Conservation (phyloP, 2,329 filamentous ascomycete genomes). For the Periconia macrospinosa region DNA sequence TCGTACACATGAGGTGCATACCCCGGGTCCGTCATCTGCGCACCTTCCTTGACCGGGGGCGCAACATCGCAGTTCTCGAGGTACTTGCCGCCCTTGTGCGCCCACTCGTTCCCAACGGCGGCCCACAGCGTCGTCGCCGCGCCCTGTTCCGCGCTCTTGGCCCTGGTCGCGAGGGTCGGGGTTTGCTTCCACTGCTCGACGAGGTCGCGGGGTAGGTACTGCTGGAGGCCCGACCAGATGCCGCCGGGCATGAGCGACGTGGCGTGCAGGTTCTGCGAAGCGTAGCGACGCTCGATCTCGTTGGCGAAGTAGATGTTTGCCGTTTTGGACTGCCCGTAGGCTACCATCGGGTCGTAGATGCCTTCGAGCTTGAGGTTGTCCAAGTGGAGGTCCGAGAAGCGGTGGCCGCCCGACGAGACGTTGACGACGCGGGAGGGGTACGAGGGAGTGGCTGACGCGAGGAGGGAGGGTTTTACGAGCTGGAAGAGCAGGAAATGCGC, state of each 20-base stretch:
- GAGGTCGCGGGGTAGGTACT: not conserved
- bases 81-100: conserved; percentile 36
- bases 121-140: conserved; percentile 41
- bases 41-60: conserved; percentile 8
- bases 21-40: not conserved
- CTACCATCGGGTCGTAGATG: conserved; percentile 34
- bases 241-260: conserved; percentile 16
- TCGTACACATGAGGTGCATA: conserved; percentile 24
- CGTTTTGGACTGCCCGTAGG: conserved; percentile 56
- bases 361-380: conserved; percentile 46
- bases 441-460: conserved; percentile 20
- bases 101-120: conserved; percentile 30
- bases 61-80: conserved; percentile 25
- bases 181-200: not conserved
- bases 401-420: conserved; percentile 43
- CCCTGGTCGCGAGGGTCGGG: not conserved
- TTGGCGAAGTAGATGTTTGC: conserved; percentile 58
- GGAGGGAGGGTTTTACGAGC: conserved; percentile 46
- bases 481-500: conserved; percentile 50
- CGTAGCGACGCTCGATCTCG: conserved; percentile 55
- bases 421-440: conserved; percentile 45
- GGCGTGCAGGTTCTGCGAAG: conserved; percentile 47
- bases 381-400: conserved; percentile 41
- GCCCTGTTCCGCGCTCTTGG: conserved; percentile 38
- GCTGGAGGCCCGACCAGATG: conserved; percentile 9